Base-by-base conservation (phyloP, 2,329 filamentous ascomycete genomes). In the Golovinomyces cichoracearum region DNA sequence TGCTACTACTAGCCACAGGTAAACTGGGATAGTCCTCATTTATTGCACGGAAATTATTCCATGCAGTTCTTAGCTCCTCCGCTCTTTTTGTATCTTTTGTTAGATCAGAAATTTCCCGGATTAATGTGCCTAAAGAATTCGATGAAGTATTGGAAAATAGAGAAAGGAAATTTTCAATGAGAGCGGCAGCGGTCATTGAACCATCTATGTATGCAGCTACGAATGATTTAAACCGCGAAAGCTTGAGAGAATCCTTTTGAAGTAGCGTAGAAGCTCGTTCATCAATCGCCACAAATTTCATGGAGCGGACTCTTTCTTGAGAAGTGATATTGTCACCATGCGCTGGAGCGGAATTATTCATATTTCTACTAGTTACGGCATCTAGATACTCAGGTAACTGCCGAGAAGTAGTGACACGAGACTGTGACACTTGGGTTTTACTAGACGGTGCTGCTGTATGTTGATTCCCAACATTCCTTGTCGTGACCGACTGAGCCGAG, bases 1-100 rank as follows among this genome's bases (percentile, higher is more conserved):
- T 52, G 23, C 78, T 76, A 33, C 77, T 70, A 49, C 73, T 72
- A 0, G 83, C 71, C 0, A 80, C 80, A 1, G 88, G 86, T 0
- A 95, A 68, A 1, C 82, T 83, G 0, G 88, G 88, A 56, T 94
- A 95, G 61, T 94, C 86, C 63, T 94, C 86, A 55, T 93, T 92
- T 64, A 93, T 90, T 33, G 85, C 85, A 44, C 83, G 83, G 83
- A 88, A 94, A 63, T 93, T 83, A 56, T 84, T 83, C 85, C 88
- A 94, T 1, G 86, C 83, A 57, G 80, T 80, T 23, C 85, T 73
- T 2, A 98, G 66, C 0, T 68, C 70, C 48, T 80, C 77, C 1
- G 76, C 76, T 60, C 93, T 93, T 17, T 63, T 61, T 46, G 79
- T 71, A 55, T 92, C 80, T 56, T 98, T 88, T 57, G 90, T 95